Evolutionary conservation across 2,329 filamentous ascomycete genomes (phyloP), one percentile per base, ranked within the genome.

Genomic region (Thelonectria discophora): DNA sequence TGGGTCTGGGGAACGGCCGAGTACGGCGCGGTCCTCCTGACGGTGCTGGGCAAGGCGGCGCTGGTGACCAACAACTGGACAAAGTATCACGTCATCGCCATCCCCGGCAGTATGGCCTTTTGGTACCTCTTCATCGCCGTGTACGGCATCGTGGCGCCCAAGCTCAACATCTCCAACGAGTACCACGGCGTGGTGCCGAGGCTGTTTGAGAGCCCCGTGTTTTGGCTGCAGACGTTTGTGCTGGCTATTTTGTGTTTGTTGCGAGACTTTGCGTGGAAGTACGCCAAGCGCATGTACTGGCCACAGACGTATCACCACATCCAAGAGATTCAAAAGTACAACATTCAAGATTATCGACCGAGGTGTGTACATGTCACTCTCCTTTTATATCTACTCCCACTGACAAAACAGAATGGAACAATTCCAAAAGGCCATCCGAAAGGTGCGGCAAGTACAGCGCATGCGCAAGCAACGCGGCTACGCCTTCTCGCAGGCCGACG

Each of bases 391-490:
- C 12, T 13, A 1, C 32, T 5, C 32, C 3, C 27, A 53, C 51
- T 74, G 27, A 73, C 59, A 40, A 18, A 11, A 5, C 20, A 94
- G 92, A 74, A 99, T 99, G 95, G 95, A 99, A 75, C 95, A 99
- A 80, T 99, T 99, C 84, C 95, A 99, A 80, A 99, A 99, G 80
- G 95, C 95, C 20, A 98, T 99, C 74, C 91, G 95, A 73, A 99
- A 99, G 81, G 95, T 99, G 55, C 88, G 95, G 53, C 95, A 99
- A 79, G 95, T 98, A 42, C 95, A 98, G 80, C 91, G 95, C 66
- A 99, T 98, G 95, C 93, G 95, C 76, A 99, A 99, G 81, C 95
- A 99, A 81, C 91, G 95, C 74, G 95, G 95, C 34, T 99, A 99
- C 75, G 95, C 95, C 64, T 99, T 99, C 79, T 97, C 93, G 70